Evolutionary conservation across 345 rosid species (phyloP).

Genomic region (Murraya koenigii): DNA sequence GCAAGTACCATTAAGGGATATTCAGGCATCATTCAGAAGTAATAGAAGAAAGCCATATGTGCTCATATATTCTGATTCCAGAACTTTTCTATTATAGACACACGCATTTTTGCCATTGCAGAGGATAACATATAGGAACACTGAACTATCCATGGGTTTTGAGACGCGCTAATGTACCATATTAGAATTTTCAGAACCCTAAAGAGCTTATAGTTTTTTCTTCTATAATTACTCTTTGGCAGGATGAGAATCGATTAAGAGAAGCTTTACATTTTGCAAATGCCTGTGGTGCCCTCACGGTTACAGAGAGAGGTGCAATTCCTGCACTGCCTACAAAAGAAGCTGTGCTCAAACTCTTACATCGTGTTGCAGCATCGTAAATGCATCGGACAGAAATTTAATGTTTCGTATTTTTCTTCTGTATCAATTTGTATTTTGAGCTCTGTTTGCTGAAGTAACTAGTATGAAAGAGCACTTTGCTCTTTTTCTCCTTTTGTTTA

Average conservation of each 20-base stretch:
- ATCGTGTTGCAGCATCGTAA: slow-evolving; percentile 14
- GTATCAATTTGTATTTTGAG: slow-evolving; percentile 7
- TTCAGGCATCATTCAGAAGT: not conserved
- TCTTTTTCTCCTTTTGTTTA: not conserved
- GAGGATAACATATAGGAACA: not conserved
- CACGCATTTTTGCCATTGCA: not conserved
- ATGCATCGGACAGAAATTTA: not conserved
- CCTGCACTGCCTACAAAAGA: slow-evolving; percentile 81
- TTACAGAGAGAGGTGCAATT: slow-evolving; percentile 91
- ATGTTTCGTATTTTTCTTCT: not conserved
- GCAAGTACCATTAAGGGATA: not conserved
- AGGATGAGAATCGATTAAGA: slow-evolving; percentile 80
- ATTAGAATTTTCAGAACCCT: not conserved
- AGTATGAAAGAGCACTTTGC: not conserved
- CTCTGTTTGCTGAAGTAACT: slow-evolving; percentile 1
- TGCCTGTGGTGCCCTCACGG: slow-evolving; percentile 84
- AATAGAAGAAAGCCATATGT: not conserved
- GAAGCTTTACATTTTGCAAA: slow-evolving; percentile 79
- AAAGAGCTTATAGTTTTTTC: not conserved
- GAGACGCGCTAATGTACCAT: not conserved
- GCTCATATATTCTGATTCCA: not conserved
- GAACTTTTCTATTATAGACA: not conserved
- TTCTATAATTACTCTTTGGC: slow-evolving; percentile 6
- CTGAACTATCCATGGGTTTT: not conserved
- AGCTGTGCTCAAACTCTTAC: slow-evolving; percentile 54